Evolutionary conservation across 1,284 basidiomycete species (phyloP), one percentile per base, ranked within the genome.

Genomic region (Baeospora myosura): DNA sequence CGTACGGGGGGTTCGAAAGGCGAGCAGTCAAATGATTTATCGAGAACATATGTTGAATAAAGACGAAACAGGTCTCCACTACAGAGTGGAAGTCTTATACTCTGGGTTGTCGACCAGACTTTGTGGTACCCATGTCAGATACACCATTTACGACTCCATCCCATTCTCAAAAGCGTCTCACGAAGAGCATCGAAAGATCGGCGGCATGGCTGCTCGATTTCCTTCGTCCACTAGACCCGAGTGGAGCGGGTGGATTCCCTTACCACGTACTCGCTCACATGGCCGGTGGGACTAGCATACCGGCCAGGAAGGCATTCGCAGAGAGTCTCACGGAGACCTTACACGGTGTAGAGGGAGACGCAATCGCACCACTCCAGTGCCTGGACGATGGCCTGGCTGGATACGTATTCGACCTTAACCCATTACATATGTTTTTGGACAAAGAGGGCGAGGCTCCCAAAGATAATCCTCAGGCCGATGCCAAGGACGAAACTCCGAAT

Each of bases 1-100:
- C 42, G 60, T 81, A 10, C 65, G 83, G n/a, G 88, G 88, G 7
- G 75, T 86, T 1, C 72, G 76, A 16, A 84, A 79, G 73, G 85
- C 82, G 16, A 22, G 49, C 28, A 18, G 8, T 35, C 23, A 21
- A 36, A 43, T 40, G 6, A 23, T 16, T 25, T 31, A 42, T 25
- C 16, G 25, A 39, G 17, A 39, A 14, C 23, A 24, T 20, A 28
- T 38, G 29, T 26, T 39, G 28, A 3, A 14, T 20, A 20, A 14
- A n/a, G n/a, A 35, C 20, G n/a, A n/a, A 20, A 16, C 48, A 89
- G 84, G 65, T 86, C 5, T 65, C 72, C 0, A 65, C 74, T 0
- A 48, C 59, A 1, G 66, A 74, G 18, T 88, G 80, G 76, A 64
- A 65, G 8, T 52, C 57, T 0, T 78, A 79, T 47, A 65, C 67